Conservation (phyloP, 75 land plant genomes). For the Selaginella tamariscina region DNA sequence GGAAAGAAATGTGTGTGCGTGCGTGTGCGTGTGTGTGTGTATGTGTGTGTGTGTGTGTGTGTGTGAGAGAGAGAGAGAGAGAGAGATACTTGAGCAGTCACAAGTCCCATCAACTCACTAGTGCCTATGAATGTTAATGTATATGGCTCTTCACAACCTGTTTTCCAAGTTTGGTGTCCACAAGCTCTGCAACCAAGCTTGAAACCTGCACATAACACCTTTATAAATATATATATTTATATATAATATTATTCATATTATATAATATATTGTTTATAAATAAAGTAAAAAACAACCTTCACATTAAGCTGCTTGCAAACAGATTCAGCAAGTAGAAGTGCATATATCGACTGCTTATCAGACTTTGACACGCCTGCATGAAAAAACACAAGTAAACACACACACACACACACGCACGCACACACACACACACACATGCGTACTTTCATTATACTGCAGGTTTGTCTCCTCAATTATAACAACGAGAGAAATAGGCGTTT, state of each 20-base stretch:
- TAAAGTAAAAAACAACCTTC: conserved; percentile 26
- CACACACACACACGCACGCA: too few species aligned
- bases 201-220: too few species aligned
- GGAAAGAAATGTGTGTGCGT: too few species aligned
- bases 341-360: conserved; percentile 63
- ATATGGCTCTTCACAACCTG: conserved; percentile 60
- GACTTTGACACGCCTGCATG: conserved; percentile 59
- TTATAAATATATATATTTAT: too few species aligned
- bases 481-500: conserved; percentile 49
- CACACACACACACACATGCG: conserved; percentile 1
- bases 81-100: conserved; percentile 71
- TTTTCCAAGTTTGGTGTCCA: conserved; percentile 70
- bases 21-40: too few species aligned
- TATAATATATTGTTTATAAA: background rate
- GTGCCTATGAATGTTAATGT: conserved; percentile 59
- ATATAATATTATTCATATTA: too few species aligned
- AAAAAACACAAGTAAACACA: too few species aligned
- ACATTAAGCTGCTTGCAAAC: conserved; percentile 54
- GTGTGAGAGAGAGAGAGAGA: background rate
- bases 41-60: too few species aligned
- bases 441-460: conserved; percentile 15
- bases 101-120: conserved; percentile 76
- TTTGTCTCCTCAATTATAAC: conserved; percentile 62
- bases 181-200: conserved; percentile 76
- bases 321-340: conserved; percentile 72